Base-by-base conservation (phyloP, 306 rosid genomes). In the Arachis stenosperma region DNA sequence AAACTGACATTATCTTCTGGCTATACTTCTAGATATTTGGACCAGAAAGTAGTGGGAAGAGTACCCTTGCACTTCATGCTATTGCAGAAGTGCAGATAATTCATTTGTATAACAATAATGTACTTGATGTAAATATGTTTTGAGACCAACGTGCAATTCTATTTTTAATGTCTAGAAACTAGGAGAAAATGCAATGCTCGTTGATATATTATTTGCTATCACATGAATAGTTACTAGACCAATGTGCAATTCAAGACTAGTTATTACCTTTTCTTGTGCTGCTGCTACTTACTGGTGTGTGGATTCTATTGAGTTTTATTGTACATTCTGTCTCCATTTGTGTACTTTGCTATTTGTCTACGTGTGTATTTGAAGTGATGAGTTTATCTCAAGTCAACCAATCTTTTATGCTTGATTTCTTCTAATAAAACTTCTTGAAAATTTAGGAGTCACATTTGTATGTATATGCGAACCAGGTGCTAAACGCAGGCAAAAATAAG, bases 111-210 rank as follows among this genome's bases (percentile, higher is more conserved):
- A 1, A 8, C 17, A 33, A 30, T 8, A 15, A 64, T 47, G 65
- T 12, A 22, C 56, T 29, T 42, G 1, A 27, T 52, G 33, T 61
- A 50, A 79, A 14, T 44, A 29, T 69, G 47, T 59, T 51, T 27
- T 53, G 79, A 76, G 74, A 57, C 75, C 79, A 29, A 60, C 65
- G 27, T 67, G 75, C 62, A 71, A n/a, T 78, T 54, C 65, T 84
- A 67, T n/a, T 39, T 77, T 69, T 81, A 68, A 42, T 71, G 36
- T 80, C 90, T 88, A 91, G 99, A 94, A 70, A 61, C 86, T 90
- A 75, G 99, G 99, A 80, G 99, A 97, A 78, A 94, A 94, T 86
- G 99, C 99, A 33, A 88, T 91, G 99, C 99, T 94, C 80, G 99
- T 94, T 52, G 97, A 94, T 83, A 17, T 17, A 17, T 17, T 17